phyloP scores from a whole-genome alignment of 1,284 basidiomycete species.

The Pseudozyma sp. region DNA sequence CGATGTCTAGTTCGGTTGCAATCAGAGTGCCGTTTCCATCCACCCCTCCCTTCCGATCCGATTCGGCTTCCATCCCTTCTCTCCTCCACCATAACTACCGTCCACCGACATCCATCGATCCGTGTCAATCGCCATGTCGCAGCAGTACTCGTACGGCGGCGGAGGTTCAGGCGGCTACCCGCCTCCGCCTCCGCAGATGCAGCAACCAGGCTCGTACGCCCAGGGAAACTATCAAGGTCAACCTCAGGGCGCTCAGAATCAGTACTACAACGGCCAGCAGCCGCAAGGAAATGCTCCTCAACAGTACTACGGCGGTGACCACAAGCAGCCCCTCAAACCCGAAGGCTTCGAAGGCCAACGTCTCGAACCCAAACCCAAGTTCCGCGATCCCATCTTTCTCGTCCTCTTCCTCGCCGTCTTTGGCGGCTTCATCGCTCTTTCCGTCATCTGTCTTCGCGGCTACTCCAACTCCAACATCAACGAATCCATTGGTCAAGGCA shows the following conservation, averaged over 20 bases:
- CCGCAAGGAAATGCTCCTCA: constrained; percentile 22
- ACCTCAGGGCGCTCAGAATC: constrained; percentile 52
- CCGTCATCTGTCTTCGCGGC: constrained; percentile 67
- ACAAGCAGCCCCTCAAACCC: constrained; percentile 55
- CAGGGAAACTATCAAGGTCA: constrained; percentile 46
- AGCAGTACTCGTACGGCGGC: constrained; percentile 28
- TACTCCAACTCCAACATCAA: constrained; percentile 40
- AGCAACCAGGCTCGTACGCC: constrained; percentile 34
- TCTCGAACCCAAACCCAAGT: constrained; percentile 60
- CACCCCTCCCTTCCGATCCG: not conserved
- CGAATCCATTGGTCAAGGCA: constrained; percentile 70
- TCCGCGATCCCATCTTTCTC: constrained; percentile 65
- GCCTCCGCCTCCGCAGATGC: constrained; percentile 41
- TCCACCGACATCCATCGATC: not conserved
- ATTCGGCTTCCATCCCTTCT: not conserved
- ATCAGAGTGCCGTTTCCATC: not conserved
- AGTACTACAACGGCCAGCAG: constrained; percentile 51
- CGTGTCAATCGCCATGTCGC: constrained; percentile 27
- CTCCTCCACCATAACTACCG: constrained; percentile 2
- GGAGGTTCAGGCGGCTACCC: constrained; percentile 28
- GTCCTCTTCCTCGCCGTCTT: constrained; percentile 69
- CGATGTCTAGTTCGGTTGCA: not conserved
- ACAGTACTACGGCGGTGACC: constrained; percentile 47
- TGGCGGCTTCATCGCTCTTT: constrained; percentile 67
- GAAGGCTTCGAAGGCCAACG: constrained; percentile 59